A percentile compares a stretch with the other conserved stretches of the same genome.
phyloP scores from a whole-genome alignment of 2,329 filamentous ascomycete species.

The Beauveria pseudobassiana region DNA sequence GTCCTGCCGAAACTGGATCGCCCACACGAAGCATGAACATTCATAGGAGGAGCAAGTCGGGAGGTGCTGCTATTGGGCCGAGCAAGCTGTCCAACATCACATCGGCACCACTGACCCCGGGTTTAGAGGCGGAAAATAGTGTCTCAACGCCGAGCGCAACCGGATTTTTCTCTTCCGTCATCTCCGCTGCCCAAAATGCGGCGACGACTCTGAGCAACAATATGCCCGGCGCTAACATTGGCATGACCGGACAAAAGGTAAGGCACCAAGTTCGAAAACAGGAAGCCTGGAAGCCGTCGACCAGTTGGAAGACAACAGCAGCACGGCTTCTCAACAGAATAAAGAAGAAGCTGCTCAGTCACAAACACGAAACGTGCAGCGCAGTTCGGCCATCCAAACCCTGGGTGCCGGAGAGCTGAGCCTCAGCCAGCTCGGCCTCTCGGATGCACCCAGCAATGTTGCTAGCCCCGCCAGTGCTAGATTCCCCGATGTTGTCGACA shows the following conservation, averaged over 20 bases:
- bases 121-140: constrained; percentile 56
- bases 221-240: constrained; percentile 58
- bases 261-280: constrained; percentile 17
- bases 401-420: constrained; percentile 84
- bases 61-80: constrained; percentile 52
- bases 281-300: constrained; percentile 20
- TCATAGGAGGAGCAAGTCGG: constrained; percentile 50
- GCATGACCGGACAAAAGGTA: constrained; percentile 33
- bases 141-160: constrained; percentile 47
- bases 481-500: constrained; percentile 42
- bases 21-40: constrained; percentile 65
- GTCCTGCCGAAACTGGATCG: constrained; percentile 47
- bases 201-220: constrained; percentile 68
- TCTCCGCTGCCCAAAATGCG: constrained; percentile 89
- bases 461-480: constrained; percentile 50
- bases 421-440: constrained; percentile 78
- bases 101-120: constrained; percentile 63
- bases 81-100: constrained; percentile 82
- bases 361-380: constrained; percentile 34
- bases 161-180: constrained; percentile 89
- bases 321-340: constrained; percentile 25
- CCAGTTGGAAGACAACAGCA: constrained; percentile 3
- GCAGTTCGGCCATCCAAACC: constrained; percentile 76
- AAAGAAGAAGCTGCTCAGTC: not conserved
- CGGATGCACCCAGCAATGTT: constrained; percentile 47